Conservation (phyloP, 768 basidiomycete genomes). For the Pholiota conissans region DNA sequence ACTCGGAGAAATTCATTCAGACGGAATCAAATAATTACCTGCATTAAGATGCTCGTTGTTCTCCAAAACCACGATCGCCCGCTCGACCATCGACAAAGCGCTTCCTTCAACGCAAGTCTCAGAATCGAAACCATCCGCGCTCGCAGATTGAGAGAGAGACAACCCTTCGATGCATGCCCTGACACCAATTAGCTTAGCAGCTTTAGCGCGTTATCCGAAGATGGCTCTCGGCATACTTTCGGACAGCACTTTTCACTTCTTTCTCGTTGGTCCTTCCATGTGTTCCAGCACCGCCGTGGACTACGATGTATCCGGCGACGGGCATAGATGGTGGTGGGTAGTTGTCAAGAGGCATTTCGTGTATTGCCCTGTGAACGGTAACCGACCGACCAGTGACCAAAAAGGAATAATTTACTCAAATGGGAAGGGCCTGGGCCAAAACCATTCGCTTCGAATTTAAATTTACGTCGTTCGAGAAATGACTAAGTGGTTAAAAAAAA, state of each 20-base stretch:
- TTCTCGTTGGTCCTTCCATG: constrained; percentile 50
- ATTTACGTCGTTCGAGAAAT: background rate
- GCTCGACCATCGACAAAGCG: constrained; percentile 42
- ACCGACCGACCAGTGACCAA: background rate
- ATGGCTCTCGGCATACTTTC: constrained; percentile 40
- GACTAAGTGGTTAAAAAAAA: too few species aligned
- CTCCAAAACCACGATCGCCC: constrained; percentile 60
- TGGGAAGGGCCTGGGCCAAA: background rate
- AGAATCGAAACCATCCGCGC: background rate
- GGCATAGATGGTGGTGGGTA: constrained; percentile 16
- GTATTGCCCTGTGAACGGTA: background rate
- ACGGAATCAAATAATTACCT: too few species aligned
- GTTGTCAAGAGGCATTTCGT: constrained; percentile 1
- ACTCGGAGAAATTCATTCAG: too few species aligned
- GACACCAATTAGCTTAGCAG: background rate
- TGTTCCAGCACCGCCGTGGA: constrained; percentile 80
- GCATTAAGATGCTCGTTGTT: constrained; percentile 72
- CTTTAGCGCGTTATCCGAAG: background rate
- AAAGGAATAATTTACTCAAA: constrained; percentile 11
- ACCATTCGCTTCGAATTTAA: background rate
- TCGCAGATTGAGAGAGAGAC: background rate
- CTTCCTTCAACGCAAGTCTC: background rate
- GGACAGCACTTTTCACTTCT: constrained; percentile 54
- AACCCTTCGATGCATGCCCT: constrained; percentile 56
- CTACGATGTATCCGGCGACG: constrained; percentile 45